Percentiles rank a stretch among this genome's conserved stretches.
phyloP scores from a whole-genome alignment of 2,329 filamentous ascomycete species.

The Penicillium sp. region DNA sequence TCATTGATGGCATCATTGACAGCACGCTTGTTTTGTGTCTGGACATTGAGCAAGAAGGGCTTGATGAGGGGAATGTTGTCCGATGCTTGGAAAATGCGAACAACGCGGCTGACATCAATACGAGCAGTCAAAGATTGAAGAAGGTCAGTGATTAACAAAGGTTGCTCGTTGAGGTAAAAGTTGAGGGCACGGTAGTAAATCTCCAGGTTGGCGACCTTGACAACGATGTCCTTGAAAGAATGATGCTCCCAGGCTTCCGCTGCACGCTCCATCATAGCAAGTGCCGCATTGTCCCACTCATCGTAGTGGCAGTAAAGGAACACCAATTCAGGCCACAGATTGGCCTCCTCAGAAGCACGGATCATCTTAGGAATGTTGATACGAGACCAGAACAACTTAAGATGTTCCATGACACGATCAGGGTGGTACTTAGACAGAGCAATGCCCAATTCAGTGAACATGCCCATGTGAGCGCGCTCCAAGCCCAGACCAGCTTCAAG shows the following conservation, averaged over 20 bases:
- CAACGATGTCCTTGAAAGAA: constrained; percentile 97
- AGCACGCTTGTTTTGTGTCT: constrained; percentile 94
- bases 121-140: constrained; percentile 86
- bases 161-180: constrained; percentile 97
- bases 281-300: constrained; percentile 93
- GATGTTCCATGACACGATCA: constrained; percentile 94
- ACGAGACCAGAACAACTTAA: constrained; percentile 96
- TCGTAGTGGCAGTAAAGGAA: constrained; percentile 99
- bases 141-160: constrained; percentile 90
- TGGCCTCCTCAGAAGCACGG: constrained; percentile 84
- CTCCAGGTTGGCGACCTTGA: constrained; percentile 97
- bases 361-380: constrained; percentile 99
- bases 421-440: constrained; percentile 92
- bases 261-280: constrained; percentile 96
- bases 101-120: constrained; percentile 98
- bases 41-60: constrained; percentile 94
- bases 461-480: constrained; percentile 89
- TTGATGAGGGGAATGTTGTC: constrained; percentile 98
- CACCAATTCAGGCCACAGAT: constrained; percentile 94
- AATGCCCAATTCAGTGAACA: constrained; percentile 92
- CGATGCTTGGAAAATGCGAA: constrained; percentile 97
- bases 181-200: constrained; percentile 98
- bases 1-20: constrained; percentile 99
- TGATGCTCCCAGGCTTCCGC: constrained; percentile 99
- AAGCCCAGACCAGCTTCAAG: constrained; percentile 93